Conservation (phyloP, 2,329 filamentous ascomycete species). For the Talaromyces verruculosus region DNA sequence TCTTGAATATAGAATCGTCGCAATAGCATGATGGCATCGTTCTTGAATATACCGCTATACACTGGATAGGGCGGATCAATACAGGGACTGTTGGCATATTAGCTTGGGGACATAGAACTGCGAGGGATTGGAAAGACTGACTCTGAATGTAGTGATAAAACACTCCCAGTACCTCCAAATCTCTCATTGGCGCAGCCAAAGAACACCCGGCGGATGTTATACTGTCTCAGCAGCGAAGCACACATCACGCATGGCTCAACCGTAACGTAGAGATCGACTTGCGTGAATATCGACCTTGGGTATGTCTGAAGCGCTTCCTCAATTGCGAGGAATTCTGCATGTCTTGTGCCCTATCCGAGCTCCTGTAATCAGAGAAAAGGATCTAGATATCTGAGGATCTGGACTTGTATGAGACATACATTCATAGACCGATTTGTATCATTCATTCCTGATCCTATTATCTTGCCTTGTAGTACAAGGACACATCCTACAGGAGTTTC, state of each 20-base stretch:
- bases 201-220: constrained; percentile 83
- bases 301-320: constrained; percentile 64
- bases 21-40: constrained; percentile 89
- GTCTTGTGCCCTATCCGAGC: constrained; percentile 78
- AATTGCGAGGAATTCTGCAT: constrained; percentile 93
- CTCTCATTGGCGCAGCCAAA: constrained; percentile 96
- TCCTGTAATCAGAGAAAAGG: neutral
- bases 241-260: constrained; percentile 99
- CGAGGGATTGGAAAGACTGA: constrained; percentile 35
- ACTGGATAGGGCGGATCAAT: constrained; percentile 79
- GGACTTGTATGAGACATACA: constrained; percentile 34
- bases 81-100: constrained; percentile 55
- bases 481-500: constrained; percentile 98
- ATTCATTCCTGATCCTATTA: constrained; percentile 93
- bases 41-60: constrained; percentile 81
- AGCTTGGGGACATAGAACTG: neutral
- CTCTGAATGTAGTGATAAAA: constrained; percentile 80
- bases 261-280: constrained; percentile 87
- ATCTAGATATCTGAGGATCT: neutral
- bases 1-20: constrained; percentile 97
- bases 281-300: constrained; percentile 65
- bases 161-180: constrained; percentile 93
- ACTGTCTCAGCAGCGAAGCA: constrained; percentile 84
- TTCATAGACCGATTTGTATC: constrained; percentile 87
- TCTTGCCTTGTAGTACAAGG: constrained; percentile 72